These are phyloP conservation scores for Kodamaea lidongshanica DNA, from an alignment of 805 yeast genomes.

Conservation along the genomic window DNA sequence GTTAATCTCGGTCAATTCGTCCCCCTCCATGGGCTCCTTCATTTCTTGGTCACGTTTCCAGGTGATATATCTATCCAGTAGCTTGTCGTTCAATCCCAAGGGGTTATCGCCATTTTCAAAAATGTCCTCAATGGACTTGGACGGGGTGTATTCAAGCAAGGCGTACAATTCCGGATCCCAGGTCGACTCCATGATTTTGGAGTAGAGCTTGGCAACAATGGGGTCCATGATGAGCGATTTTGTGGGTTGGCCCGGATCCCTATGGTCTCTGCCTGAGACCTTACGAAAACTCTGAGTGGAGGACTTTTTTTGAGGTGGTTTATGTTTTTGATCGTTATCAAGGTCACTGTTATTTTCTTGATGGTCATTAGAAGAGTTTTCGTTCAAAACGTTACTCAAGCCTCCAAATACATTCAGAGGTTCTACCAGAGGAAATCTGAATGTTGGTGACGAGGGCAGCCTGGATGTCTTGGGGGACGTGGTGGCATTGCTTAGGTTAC, in stretches of 20 bases:
- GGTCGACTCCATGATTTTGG: conserved; percentile 49
- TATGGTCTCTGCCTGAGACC: too few species aligned
- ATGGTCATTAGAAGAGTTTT: too few species aligned
- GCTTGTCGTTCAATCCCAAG: conserved; percentile 11
- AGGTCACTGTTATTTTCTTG: too few species aligned
- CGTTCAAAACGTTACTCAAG: conserved; percentile 34
- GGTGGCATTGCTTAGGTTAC: background rate
- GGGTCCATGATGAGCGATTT: conserved; percentile 38
- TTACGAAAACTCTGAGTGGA: too few species aligned
- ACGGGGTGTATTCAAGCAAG: conserved; percentile 52
- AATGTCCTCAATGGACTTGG: conserved; percentile 69
- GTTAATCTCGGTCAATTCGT: conserved; percentile 18
- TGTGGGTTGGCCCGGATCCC: too few species aligned
- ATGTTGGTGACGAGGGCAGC: conserved; percentile 22
- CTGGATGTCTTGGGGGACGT: background rate
- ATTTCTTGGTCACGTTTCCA: conserved; percentile 8
- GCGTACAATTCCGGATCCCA: conserved; percentile 52
- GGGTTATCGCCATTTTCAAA: conserved; percentile 52
- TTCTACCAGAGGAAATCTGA: conserved; percentile 36
- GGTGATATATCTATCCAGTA: conserved; percentile 8
- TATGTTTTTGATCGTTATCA: too few species aligned
- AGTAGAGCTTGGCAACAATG: conserved; percentile 43
- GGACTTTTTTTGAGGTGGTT: too few species aligned
- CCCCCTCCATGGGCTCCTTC: conserved; percentile 14
- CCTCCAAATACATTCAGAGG: conserved; percentile 45